A percentile compares a stretch with the other conserved stretches of the same genome.
Evolutionary conservation across 306 rosid species (phyloP).

Genomic region (Cucurbita pepo): DNA sequence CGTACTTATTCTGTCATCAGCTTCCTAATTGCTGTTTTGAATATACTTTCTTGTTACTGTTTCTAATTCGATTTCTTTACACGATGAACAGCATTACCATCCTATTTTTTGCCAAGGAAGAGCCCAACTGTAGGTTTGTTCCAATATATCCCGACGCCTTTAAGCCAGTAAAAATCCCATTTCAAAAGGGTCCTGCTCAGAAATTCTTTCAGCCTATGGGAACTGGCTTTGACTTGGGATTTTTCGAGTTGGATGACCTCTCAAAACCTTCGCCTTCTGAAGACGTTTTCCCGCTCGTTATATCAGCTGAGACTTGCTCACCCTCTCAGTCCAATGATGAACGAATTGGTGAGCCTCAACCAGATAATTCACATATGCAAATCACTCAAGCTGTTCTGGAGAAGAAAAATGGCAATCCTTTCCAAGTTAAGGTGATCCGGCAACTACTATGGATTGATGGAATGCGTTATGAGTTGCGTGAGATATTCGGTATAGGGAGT

Average conservation of each 20-base stretch:
- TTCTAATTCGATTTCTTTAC: conserved; percentile 8
- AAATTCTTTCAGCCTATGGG: conserved; percentile 64
- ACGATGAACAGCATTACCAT: conserved; percentile 50
- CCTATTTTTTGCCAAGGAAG: conserved; percentile 86
- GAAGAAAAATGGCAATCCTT: conserved; percentile 35
- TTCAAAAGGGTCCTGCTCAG: conserved; percentile 70
- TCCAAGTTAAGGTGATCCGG: conserved; percentile 56
- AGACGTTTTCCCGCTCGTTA: conserved; percentile 64
- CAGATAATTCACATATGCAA: conserved; percentile 42
- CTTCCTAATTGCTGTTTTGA: not conserved
- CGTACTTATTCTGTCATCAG: not conserved
- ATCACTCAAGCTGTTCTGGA: conserved; percentile 67
- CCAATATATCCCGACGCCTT: conserved; percentile 52
- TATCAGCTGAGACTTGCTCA: conserved; percentile 55
- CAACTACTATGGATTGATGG: conserved; percentile 78
- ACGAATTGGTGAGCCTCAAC: conserved; percentile 17
- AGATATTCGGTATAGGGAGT: conserved; percentile 63
- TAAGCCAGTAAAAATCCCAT: conserved; percentile 49
- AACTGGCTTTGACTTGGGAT: conserved; percentile 78
- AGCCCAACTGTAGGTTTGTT: conserved; percentile 49
- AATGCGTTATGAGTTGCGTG: conserved; percentile 64
- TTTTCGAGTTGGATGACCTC: conserved; percentile 77
- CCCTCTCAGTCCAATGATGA: conserved; percentile 22
- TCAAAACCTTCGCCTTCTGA: conserved; percentile 65
- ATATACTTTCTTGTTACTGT: not conserved